phyloP scores from a whole-genome alignment of 1,284 basidiomycete species.

The Naganishia sp. region DNA sequence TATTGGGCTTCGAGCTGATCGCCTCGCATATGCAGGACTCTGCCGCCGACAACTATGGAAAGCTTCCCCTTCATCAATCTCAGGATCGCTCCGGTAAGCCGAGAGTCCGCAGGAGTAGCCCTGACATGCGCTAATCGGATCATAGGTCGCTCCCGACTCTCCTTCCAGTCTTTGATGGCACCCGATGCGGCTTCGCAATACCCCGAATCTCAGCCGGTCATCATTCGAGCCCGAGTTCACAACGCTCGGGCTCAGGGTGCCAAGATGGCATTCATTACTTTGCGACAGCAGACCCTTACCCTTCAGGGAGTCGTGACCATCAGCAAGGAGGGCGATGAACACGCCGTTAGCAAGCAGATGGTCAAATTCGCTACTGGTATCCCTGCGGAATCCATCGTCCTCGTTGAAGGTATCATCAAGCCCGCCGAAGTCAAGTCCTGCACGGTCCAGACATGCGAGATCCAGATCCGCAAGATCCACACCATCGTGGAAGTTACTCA shows the following conservation, averaged over 20 bases:
- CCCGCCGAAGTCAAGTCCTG: conserved; percentile 90
- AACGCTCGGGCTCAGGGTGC: conserved; percentile 84
- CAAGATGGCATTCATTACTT: conserved; percentile 92
- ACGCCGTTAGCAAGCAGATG: conserved; percentile 94
- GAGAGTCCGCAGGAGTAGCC: conserved; percentile 49
- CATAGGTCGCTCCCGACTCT: conserved; percentile 58
- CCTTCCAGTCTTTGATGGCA: conserved; percentile 66
- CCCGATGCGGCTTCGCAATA: conserved; percentile 54
- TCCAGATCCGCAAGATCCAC: conserved; percentile 80
- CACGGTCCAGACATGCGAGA: conserved; percentile 82
- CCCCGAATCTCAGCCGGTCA: conserved; percentile 73
- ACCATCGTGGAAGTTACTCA: conserved; percentile 72
- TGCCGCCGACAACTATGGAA: conserved; percentile 83
- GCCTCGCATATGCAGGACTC: conserved; percentile 63
- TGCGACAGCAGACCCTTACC: conserved; percentile 85
- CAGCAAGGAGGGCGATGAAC: conserved; percentile 46
- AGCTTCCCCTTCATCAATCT: conserved; percentile 88
- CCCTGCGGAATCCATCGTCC: conserved; percentile 81
- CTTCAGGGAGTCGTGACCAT: conserved; percentile 84
- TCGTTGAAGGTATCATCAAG: conserved; percentile 79
- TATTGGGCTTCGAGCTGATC: background rate
- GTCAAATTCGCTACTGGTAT: conserved; percentile 85
- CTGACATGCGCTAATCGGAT: conserved; percentile 33
- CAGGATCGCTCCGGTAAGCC: conserved; percentile 61
- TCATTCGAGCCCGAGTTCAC: conserved; percentile 87